Evolutionary conservation across 768 basidiomycete genomes (phyloP), one percentile per base, ranked within the genome.

Genomic region (Boletus pseudopeckii): DNA sequence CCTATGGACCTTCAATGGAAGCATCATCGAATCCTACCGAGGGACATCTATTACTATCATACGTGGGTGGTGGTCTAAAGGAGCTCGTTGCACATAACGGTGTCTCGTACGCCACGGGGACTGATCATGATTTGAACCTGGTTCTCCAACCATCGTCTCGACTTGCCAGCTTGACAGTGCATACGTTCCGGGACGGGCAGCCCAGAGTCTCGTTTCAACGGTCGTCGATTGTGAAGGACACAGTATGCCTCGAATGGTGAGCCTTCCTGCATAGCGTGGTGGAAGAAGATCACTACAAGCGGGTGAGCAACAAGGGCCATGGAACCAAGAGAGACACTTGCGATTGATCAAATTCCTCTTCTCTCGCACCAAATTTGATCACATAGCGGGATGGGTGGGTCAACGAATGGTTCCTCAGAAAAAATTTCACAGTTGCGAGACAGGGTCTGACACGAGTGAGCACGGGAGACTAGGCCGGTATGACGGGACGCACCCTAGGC

Each of bases 361-460:
- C 48, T 52, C 68, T 60, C 11, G 66, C 60, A 55, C 69, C 62
- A 8, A 90, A 64, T 55, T 71, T 79, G 14, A 92, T 69, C 37
- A 79, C 72, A 60, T 81, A 90, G 41, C 80, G 76, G n/a, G 76
- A 76, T 17, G 79, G 68, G 48, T 83, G 76, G 1, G 84, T 82
- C 38, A 82, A 70, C 0, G 93, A 96, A 57, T 84, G 78, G 64
- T 95, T 96, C 28, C 81, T 79, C 28, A 96, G 56, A 15, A 70
- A 71, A 57, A 94, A 79, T 7, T 74, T 64, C 14, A 88, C 72
- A 2, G 80, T 77, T 9, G 78, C 67, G 32, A 73, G 73, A 62
- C 79, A 84, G 3, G 82, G 76, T 18, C 90, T 93, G 56, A 41
- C 24, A 54, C 36, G 17, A 22, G 36, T 59, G 48, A 69, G 42